These are phyloP conservation scores for Candida glaebosa DNA, from an alignment of 805 yeast species.

Conservation along the genomic window DNA sequence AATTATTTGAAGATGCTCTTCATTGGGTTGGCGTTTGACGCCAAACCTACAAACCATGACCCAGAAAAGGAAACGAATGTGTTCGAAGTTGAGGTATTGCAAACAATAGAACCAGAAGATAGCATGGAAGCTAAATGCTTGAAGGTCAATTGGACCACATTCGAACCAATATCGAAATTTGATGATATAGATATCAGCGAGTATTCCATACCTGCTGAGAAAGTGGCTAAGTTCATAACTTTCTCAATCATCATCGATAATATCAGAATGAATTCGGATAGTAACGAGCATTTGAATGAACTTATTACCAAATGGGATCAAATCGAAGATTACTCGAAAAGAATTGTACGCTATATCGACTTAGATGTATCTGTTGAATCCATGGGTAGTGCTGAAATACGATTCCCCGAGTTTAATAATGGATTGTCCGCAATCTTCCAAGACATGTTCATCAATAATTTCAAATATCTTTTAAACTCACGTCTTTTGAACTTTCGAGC, in stretches of 20 bases:
- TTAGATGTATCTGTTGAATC: conserved; percentile 22
- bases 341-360: conserved; percentile 50
- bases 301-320: conserved; percentile 34
- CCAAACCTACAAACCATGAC: not conserved
- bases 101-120: conserved; percentile 10
- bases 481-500: conserved; percentile 1
- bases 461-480: conserved; percentile 3
- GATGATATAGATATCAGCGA: conserved; percentile 42
- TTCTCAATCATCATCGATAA: conserved; percentile 41
- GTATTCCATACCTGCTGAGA: conserved; percentile 35
- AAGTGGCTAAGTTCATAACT: conserved; percentile 43
- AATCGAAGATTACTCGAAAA: conserved; percentile 43
- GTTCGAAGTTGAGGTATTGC: conserved; percentile 18
- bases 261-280: conserved; percentile 23
- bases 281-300: conserved; percentile 14
- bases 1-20: conserved; percentile 46
- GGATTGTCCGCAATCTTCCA: conserved; percentile 20
- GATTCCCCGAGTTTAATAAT: conserved; percentile 15
- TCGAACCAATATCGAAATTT: conserved; percentile 26
- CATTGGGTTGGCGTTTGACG: conserved; percentile 31
- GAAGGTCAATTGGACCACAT: conserved; percentile 24
- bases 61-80: conserved; percentile 3
- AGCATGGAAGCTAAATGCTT: conserved; percentile 10
- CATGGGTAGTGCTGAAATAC: conserved; percentile 8
- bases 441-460: conserved; percentile 26